Base-by-base conservation (phyloP, 176 grass and related monocot genomes). In the Hyparrhenia diplandra region DNA sequence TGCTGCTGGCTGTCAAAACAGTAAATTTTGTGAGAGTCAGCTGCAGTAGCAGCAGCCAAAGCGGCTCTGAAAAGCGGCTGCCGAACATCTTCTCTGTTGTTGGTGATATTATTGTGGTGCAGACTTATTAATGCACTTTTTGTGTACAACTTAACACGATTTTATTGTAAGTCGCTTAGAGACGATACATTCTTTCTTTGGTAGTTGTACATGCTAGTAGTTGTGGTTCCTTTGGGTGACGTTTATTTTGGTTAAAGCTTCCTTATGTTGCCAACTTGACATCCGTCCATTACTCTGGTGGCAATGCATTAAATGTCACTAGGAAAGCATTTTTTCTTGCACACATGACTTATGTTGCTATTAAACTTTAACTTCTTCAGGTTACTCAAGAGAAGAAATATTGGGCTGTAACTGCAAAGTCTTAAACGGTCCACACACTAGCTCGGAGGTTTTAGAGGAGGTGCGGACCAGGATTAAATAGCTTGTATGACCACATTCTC, bases 351-450 rank as follows among this genome's bases (percentile, higher is more conserved):
- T 67, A 42, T 74, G 17, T 71, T 66, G 65, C 58, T 73, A 30
- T 79, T 74, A 83, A 31, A 18, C 32, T 60, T 41, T 25, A 67
- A 31, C 24, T 32, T 20, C 27, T 49, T 59, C 62, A 99, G 96
- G 96, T 84, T 99, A 95, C 73, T 93, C 90, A 12, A 95, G 90
- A 88, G 85, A 89, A 69, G 96, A 99, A 88, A 82, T 95, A 67
- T 90, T 99, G 90, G 96, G 92, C 30, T 42, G 76, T 81, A 86
- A 93, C 32, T 85, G 74, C 84, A 91, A 77, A 82, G 95, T 93
- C 46, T 87, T 99, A 64, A 90, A 80, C 30, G 96, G 96, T 77
- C 88, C 96, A 36, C 80, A 65, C 46, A 95, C 92, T 73, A 89
- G 87, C 84, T 35, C 31, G 68, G 91, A 91, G 47, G 85, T 76